Base-by-base conservation (phyloP, 192 early-diverging fungal species). In the Coemansia erecta region DNA sequence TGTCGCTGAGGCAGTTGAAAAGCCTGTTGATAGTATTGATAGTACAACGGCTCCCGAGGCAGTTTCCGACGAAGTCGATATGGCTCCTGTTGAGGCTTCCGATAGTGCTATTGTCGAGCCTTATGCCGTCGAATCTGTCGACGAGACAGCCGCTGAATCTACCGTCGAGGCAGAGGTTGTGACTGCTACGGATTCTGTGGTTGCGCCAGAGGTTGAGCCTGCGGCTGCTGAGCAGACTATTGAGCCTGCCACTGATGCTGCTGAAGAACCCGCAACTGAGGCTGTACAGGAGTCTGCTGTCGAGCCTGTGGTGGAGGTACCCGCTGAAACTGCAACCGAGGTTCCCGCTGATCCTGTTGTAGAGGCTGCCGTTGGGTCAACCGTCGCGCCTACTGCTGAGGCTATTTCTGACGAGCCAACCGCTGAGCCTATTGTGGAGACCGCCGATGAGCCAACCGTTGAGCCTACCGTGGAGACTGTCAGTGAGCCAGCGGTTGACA, bases 391-490 rank as follows among this genome's bases (percentile, higher is more conserved):
- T 4, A 28, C 15, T 3, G 18, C 15, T 21, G 53, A 70, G 37
- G 13, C 43, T 9, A 28, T 31, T 46, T 43, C 14, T 17, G 56
- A 28, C 2, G 45, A 47, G 46, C 43, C 52, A 37, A 43, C 41
- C 8, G 31, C 14, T 33, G 55, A 46, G 39, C 4, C 28, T 12
- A 18, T 45, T 45, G 55, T 21, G 4, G 55, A 42, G 24, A 0
- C 55, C 22, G 23, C 26, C 44, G n/a, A 15, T 9, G 63, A 65
- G 47, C 18, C 48, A 4, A 15, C 37, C 28, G 55, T 19, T 17
- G 50, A 58, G 52, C 13, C 53, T 4, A 28, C 66, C 9, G 28
- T 19, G 24, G 58, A 58, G 46, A 11, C 46, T 18, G 58, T 43
- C 1, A 0, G 13, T 19, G 53, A 60, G 53, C 33, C 51, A 10